Percentiles rank a stretch among this genome's conserved stretches.
Evolutionary conservation across 2,329 filamentous ascomycete genomes (phyloP).

Genomic region (Colletotrichum endophyticum): DNA sequence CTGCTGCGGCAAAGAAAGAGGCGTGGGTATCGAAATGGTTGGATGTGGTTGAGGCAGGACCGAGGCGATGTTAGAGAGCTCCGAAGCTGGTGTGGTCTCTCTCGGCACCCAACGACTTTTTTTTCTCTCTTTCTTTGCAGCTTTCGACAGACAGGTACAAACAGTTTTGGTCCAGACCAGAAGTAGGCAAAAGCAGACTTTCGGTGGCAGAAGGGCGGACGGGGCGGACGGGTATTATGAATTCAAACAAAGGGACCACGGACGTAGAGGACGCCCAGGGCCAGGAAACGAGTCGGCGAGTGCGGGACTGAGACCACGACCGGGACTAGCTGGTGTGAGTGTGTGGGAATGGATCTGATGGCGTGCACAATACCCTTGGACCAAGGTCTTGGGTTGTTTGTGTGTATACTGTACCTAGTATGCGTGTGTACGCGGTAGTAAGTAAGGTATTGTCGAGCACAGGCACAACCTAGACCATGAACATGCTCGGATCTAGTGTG

Average conservation of each 20-base stretch:
- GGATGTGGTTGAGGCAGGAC: not conserved
- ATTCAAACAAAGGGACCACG: constrained; percentile 7
- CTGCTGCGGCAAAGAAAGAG: not conserved
- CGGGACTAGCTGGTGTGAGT: not conserved
- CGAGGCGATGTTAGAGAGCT: not conserved
- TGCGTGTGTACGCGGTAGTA: not conserved
- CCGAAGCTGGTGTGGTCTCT: not conserved
- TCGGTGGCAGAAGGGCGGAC: not conserved
- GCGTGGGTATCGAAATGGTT: not conserved
- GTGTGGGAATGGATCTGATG: constrained; percentile 8
- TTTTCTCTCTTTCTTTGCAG: not conserved
- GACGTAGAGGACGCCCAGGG: not conserved
- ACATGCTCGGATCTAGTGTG: constrained; percentile 1
- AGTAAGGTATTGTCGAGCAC: not conserved
- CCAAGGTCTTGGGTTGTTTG: not conserved
- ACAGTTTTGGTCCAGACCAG: constrained; percentile 8
- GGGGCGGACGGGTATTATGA: constrained; percentile 18
- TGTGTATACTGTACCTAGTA: not conserved
- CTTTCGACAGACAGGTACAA: not conserved
- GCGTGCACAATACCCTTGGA: not conserved
- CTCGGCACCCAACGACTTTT: not conserved
- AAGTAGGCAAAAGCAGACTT: constrained; percentile 10
- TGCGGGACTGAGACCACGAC: constrained; percentile 16
- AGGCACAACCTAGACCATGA: constrained; percentile 6
- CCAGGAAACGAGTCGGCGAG: not conserved